Conservation (phyloP, 2,329 filamentous ascomycete genomes). For the Penicillium sp. region DNA sequence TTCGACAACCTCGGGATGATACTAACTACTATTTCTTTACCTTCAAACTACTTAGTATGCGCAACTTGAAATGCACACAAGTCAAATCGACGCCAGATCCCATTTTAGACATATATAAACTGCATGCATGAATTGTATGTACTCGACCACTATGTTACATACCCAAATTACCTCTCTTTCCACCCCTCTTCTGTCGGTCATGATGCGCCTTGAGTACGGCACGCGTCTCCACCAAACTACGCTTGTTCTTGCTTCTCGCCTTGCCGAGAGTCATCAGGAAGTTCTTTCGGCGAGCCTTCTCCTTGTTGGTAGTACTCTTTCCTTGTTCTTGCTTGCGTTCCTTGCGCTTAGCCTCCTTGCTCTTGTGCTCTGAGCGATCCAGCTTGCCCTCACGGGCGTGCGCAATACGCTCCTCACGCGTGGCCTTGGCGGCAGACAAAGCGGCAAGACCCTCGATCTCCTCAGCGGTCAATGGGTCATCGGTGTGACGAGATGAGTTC, state of each 20-base stretch:
- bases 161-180: slow-evolving; percentile 72
- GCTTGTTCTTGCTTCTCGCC: slow-evolving; percentile 93
- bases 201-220: slow-evolving; percentile 81
- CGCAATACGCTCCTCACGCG: slow-evolving; percentile 86
- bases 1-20: no score
- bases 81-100: slow-evolving; percentile 4
- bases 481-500: slow-evolving; percentile 67
- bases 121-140: background rate
- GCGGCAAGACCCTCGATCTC: slow-evolving; percentile 87
- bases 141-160: slow-evolving; percentile 6
- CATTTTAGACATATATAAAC: slow-evolving; percentile 5
- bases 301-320: slow-evolving; percentile 96
- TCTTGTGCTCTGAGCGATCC: slow-evolving; percentile 78
- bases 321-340: slow-evolving; percentile 85
- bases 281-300: slow-evolving; percentile 97
- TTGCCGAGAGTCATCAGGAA: slow-evolving; percentile 98
- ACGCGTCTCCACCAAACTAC: slow-evolving; percentile 83
- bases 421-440: slow-evolving; percentile 73
- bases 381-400: slow-evolving; percentile 82
- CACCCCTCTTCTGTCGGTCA: slow-evolving; percentile 80
- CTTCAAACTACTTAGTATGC: background rate
- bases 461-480: slow-evolving; percentile 86
- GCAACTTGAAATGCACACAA: background rate
- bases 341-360: slow-evolving; percentile 80
- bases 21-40: no score